Evolutionary conservation across 2,329 filamentous ascomycete species (phyloP).

Genomic region (Xylaria sp.): DNA sequence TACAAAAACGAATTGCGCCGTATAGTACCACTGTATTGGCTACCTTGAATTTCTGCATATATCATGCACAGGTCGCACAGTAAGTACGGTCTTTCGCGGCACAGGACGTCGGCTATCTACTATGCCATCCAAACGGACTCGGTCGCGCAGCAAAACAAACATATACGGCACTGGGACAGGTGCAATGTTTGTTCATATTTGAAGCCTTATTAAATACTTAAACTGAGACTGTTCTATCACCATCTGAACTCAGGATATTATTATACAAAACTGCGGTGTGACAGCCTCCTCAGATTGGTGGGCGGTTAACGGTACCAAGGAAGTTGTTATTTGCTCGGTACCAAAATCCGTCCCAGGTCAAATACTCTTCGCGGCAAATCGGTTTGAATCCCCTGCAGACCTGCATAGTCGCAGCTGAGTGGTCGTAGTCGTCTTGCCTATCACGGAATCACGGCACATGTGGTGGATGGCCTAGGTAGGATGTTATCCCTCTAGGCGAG

Average conservation of each 20-base stretch:
- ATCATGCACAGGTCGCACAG: neutral
- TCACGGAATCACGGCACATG: slow-evolving; percentile 40
- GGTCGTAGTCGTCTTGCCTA: slow-evolving; percentile 31
- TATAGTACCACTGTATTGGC: neutral
- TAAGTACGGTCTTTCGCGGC: neutral
- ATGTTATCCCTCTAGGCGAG: slow-evolving; percentile 19
- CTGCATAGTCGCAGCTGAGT: slow-evolving; percentile 32
- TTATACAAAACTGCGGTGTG: slow-evolving; percentile 29
- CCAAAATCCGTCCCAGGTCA: slow-evolving; percentile 30
- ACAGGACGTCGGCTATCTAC: neutral
- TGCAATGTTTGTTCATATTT: neutral
- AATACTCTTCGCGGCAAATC: slow-evolving; percentile 33
- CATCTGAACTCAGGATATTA: neutral
- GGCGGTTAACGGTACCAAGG: slow-evolving; percentile 34
- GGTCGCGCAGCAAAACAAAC: neutral
- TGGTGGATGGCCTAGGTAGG: slow-evolving; percentile 15
- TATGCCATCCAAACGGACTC: neutral
- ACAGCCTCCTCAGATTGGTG: slow-evolving; percentile 14
- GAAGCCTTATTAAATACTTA: neutral
- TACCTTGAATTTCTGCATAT: neutral
- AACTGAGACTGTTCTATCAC: neutral
- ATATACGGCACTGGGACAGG: neutral
- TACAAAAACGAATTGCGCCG: neutral
- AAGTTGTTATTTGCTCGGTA: slow-evolving; percentile 31
- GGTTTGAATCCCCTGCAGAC: slow-evolving; percentile 35